A percentile compares a stretch with the other conserved stretches of the same genome.
These are phyloP conservation scores for Phytophthora ohioensis DNA, from an alignment of 352 stramenopile species.

Conservation along the genomic window DNA sequence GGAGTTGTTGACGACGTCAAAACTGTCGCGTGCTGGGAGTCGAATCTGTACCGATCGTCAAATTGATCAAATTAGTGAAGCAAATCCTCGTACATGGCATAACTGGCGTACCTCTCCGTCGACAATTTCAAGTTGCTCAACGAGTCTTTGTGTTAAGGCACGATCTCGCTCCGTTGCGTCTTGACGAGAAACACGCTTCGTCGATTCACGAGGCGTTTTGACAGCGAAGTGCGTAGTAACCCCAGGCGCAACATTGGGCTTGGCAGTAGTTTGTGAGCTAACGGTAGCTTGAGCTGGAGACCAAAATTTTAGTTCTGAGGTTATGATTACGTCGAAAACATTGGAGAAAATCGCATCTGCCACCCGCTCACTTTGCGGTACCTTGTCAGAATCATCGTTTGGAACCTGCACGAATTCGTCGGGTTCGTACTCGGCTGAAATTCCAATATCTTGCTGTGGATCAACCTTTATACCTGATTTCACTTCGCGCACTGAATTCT, in stretches of 20 bases:
- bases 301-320: conserved; percentile 32
- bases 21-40: conserved; percentile 15
- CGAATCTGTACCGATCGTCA: conserved; percentile 21
- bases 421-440: background rate
- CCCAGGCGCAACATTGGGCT: background rate
- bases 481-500: background rate
- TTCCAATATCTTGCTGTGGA: background rate
- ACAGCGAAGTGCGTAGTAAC: background rate
- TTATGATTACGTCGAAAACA: conserved; percentile 23
- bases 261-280: background rate
- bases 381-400: conserved; percentile 3
- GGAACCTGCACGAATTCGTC: background rate
- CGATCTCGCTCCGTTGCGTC: conserved; percentile 6
- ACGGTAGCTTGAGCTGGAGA: conserved; percentile 1
- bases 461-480: background rate
- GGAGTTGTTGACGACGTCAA: background rate
- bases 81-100: background rate
- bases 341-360: conserved; percentile 25
- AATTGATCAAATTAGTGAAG: background rate
- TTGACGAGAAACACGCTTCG: background rate
- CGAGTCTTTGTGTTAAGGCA: conserved; percentile 4
- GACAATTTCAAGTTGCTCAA: conserved; percentile 29
- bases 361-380: conserved; percentile 16
- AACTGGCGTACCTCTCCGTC: conserved; percentile 23
- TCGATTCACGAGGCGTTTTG: background rate